A percentile compares a stretch with the other conserved stretches of the same genome.
Evolutionary conservation across 306 rosid species (phyloP).

Genomic region (Trifolium pratense): DNA sequence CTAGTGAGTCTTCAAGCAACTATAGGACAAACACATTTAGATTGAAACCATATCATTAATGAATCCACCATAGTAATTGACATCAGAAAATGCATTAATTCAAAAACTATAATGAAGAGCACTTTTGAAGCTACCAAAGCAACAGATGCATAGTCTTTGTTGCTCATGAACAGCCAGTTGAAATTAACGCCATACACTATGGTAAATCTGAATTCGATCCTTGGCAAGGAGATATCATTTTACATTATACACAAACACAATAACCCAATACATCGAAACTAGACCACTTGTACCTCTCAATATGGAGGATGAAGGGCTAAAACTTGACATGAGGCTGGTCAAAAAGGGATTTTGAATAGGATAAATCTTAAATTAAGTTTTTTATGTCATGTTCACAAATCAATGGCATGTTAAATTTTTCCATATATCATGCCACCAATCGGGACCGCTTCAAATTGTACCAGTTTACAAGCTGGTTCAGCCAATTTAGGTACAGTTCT

Average conservation of each 20-base stretch:
- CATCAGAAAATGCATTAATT: constrained; percentile 1
- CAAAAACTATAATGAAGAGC: constrained; percentile 18
- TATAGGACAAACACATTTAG: constrained; percentile 40
- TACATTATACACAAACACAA: neutral
- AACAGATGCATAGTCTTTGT: neutral
- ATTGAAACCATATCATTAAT: constrained; percentile 31
- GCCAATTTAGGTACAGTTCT: no score
- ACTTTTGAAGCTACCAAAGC: constrained; percentile 9
- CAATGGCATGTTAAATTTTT: no score
- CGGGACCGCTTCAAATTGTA: neutral
- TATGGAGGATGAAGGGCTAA: constrained; percentile 13
- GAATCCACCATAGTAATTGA: constrained; percentile 13
- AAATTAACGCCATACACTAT: constrained; percentile 7
- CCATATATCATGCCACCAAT: no score
- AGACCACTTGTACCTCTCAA: neutral
- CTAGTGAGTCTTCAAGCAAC: constrained; percentile 94
- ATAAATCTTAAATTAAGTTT: neutral
- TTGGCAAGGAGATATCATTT: constrained; percentile 10
- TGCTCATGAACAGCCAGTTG: neutral
- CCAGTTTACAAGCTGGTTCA: neutral
- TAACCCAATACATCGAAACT: constrained; percentile 1
- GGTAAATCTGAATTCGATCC: constrained; percentile 2
- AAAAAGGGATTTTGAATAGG: constrained; percentile 10
- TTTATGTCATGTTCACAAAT: no score
- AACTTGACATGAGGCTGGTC: neutral